Evolutionary conservation across 768 basidiomycete species (phyloP).

Genomic region (Boletus vermiculosoides): DNA sequence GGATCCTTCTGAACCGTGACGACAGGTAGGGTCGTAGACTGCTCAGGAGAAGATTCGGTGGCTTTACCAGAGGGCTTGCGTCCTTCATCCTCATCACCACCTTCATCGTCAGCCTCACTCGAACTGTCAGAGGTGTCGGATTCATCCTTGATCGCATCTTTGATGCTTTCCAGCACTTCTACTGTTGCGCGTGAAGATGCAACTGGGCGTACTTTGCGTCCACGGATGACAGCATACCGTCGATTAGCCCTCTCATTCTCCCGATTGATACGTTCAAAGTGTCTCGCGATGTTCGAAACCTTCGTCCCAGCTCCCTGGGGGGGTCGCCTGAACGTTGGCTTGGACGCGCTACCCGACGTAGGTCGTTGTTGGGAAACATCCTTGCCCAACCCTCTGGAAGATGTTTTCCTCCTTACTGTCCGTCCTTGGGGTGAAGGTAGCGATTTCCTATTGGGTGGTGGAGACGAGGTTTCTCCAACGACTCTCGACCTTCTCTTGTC

Average conservation of each 20-base stretch:
- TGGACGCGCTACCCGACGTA: constrained; percentile 37
- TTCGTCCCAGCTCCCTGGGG: constrained; percentile 54
- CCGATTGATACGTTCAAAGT: constrained; percentile 81
- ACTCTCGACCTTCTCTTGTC: constrained; percentile 56
- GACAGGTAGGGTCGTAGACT: constrained; percentile 29
- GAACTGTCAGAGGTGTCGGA: constrained; percentile 70
- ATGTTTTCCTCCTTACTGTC: constrained; percentile 38
- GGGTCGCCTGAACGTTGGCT: constrained; percentile 56
- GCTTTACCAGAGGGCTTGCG: constrained; percentile 30
- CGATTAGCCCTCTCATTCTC: constrained; percentile 74
- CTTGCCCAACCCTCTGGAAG: constrained; percentile 33
- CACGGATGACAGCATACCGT: constrained; percentile 83
- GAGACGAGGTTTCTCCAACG: constrained; percentile 36
- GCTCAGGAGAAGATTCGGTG: constrained; percentile 33
- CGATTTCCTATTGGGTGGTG: constrained; percentile 23
- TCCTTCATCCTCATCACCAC: constrained; percentile 55
- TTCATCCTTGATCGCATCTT: constrained; percentile 88
- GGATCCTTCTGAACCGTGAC: constrained; percentile 12
- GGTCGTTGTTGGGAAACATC: constrained; percentile 45
- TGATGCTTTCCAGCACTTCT: constrained; percentile 83
- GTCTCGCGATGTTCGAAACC: constrained; percentile 85
- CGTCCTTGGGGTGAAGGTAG: constrained; percentile 32
- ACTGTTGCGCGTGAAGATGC: constrained; percentile 86
- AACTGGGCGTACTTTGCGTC: constrained; percentile 85
- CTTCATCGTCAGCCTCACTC: constrained; percentile 65